A percentile compares a stretch with the other conserved stretches of the same genome.
These are phyloP conservation scores for Sporothrix protearum DNA, from an alignment of 2,329 filamentous ascomycete species.

Conservation along the genomic window DNA sequence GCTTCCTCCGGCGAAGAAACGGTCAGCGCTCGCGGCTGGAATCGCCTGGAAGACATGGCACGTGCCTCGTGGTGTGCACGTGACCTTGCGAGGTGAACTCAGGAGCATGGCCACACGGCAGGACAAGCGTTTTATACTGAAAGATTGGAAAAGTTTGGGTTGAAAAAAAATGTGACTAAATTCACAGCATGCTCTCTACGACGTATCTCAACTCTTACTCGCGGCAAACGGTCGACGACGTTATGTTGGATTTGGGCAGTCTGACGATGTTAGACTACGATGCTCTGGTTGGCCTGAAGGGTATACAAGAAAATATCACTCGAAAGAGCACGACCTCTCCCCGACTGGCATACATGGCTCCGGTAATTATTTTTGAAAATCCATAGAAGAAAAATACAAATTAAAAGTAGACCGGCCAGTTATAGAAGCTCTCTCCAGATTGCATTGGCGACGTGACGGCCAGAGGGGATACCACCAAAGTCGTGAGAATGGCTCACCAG, in stretches of 20 bases:
- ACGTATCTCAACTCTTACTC: background rate
- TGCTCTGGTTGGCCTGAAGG: background rate
- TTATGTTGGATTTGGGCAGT: background rate
- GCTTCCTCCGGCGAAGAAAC: conserved; percentile 4
- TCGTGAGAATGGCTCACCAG: background rate
- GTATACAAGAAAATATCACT: background rate
- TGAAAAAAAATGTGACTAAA: too few relatives aligned
- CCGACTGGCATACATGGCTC: too few relatives aligned
- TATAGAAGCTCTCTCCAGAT: background rate
- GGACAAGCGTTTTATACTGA: background rate
- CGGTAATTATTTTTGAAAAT: background rate
- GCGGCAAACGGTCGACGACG: background rate
- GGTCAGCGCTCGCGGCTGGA: conserved; percentile 2
- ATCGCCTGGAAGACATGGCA: conserved; percentile 6
- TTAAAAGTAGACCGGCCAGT: background rate
- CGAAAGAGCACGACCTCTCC: too few relatives aligned
- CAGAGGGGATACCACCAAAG: background rate
- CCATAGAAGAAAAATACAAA: background rate
- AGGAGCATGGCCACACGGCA: background rate
- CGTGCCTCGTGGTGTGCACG: conserved; percentile 9
- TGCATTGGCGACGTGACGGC: background rate
- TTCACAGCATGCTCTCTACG: too few relatives aligned
- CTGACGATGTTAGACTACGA: background rate
- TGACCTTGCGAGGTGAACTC: background rate
- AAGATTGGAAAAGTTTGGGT: too few relatives aligned